Percentiles rank a stretch among this genome's conserved stretches.
Evolutionary conservation across 495 filamentous ascomycete species (phyloP).

Genomic region (Jackrogersella multiformis): DNA sequence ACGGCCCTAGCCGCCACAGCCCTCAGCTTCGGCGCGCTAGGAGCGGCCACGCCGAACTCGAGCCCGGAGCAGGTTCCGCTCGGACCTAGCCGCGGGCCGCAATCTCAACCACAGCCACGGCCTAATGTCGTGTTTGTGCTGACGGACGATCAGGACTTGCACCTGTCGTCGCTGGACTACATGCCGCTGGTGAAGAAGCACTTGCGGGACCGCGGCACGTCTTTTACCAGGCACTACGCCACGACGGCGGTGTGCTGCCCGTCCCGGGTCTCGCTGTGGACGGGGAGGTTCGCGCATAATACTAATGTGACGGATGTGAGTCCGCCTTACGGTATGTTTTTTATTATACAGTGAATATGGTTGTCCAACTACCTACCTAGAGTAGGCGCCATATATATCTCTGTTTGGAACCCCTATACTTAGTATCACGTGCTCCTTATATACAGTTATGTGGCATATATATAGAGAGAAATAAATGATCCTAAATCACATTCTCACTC

Average conservation of each 20-base stretch:
- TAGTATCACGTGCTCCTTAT: neutral
- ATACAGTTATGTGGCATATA: neutral
- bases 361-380: neutral
- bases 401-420: neutral
- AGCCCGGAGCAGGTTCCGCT: conserved; percentile 17
- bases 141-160: conserved; percentile 69
- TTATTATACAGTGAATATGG: neutral
- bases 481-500: neutral
- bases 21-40: conserved; percentile 3
- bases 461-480: neutral
- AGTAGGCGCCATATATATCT: neutral
- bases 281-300: conserved; percentile 71
- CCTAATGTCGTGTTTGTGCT: conserved; percentile 61
- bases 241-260: conserved; percentile 69
- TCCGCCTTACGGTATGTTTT: conserved; percentile 62
- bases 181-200: conserved; percentile 61
- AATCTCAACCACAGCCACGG: conserved; percentile 13
- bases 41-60: neutral
- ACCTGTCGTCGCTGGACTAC: conserved; percentile 63
- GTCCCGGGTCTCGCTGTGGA: conserved; percentile 69
- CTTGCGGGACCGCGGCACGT: conserved; percentile 60
- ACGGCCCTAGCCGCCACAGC: neutral
- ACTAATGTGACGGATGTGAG: conserved; percentile 75
- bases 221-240: conserved; percentile 64
- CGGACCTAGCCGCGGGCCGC: neutral